Evolutionary conservation across 768 basidiomycete species (phyloP).

Genomic region (Amanita subjunquillea): DNA sequence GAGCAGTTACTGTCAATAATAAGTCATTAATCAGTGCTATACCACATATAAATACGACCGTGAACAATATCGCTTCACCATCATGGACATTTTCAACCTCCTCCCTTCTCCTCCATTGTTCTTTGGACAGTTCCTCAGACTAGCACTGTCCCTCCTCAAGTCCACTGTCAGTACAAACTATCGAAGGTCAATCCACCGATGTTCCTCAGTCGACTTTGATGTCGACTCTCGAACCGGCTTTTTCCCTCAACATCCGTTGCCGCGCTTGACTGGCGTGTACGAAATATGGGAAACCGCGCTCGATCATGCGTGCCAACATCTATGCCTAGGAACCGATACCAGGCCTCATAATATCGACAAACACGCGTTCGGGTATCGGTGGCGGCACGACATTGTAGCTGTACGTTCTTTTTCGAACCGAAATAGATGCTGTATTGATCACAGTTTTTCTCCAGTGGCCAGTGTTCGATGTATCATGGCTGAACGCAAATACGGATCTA

Average conservation of each 20-base stretch:
- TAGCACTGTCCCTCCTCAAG: conserved; percentile 35
- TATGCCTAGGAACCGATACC: conserved; percentile 50
- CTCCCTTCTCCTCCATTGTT: conserved; percentile 46
- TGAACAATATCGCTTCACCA: neutral
- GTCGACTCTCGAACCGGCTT: conserved; percentile 67
- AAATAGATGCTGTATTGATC: conserved; percentile 2
- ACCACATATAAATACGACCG: conserved; percentile 15
- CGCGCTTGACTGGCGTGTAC: conserved; percentile 42
- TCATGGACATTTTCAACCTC: conserved; percentile 33
- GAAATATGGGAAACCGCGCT: conserved; percentile 66
- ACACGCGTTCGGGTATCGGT: conserved; percentile 47
- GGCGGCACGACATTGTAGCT: conserved; percentile 52
- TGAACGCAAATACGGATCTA: conserved; percentile 45
- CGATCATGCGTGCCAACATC: conserved; percentile 35
- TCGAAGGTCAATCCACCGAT: conserved; percentile 21
- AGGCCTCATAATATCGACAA: conserved; percentile 36
- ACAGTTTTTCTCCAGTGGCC: conserved; percentile 45
- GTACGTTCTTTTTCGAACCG: conserved; percentile 23
- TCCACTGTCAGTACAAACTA: conserved; percentile 27
- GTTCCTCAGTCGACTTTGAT: conserved; percentile 39
- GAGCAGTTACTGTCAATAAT: conserved; percentile 6
- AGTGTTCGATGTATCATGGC: conserved; percentile 42
- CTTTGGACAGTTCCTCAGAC: conserved; percentile 35
- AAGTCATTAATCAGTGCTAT: conserved; percentile 7
- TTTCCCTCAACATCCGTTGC: conserved; percentile 60